Base-by-base conservation (phyloP, 1,284 basidiomycete genomes). In the Trichosporon faecale region DNA sequence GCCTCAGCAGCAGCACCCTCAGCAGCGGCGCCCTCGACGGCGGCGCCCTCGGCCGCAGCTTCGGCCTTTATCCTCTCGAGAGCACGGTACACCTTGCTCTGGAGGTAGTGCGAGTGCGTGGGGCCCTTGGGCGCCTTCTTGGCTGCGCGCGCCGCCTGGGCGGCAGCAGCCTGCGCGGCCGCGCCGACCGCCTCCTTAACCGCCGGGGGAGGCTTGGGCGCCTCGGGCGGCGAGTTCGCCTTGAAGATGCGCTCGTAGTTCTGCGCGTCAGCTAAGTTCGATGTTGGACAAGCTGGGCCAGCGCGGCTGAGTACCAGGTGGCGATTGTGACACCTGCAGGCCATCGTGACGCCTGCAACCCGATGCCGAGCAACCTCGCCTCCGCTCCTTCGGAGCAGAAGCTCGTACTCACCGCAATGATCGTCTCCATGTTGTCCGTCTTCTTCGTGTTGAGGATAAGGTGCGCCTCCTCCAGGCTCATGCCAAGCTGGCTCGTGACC, bases 391-490 rank as follows among this genome's bases (percentile, higher is more conserved):
- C 33, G 4, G 33, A 9, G 9, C 33, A 33, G 9, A 14, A 40
- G 14, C 37, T 40, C 25, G 7, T 18, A 84, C 87, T 79, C 78
- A 92, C 95, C 86, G 91, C 90, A 65, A 91, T 78, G 27, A 95
- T 85, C 68, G 84, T 85, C 78, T 94, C 91, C 80, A 91, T 81
- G 0, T 86, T 77, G 27, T 91, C 90, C 37, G 87, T 91, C 67
- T 89, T 89, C 84, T 95, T 97, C 55, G 90, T 86, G 81, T 99
- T 98, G 75, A 99, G 85, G 79, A 99, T 95, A 72, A 98, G 85
- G 76, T 91, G 91, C 27, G 97, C 97, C 85, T 99, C 97, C 75
- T 99, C 96, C 74, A 97, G 79, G 25, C 94, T 95, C 95, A 99
- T 97, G 61, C 91, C 89, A 79, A 95, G 90, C 91, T 68, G 89